A percentile compares a stretch with the other conserved stretches of the same genome.
These are phyloP conservation scores for Wallacemonas sp. DNA, from an alignment of 208 protist genomes.

Conservation along the genomic window DNA sequence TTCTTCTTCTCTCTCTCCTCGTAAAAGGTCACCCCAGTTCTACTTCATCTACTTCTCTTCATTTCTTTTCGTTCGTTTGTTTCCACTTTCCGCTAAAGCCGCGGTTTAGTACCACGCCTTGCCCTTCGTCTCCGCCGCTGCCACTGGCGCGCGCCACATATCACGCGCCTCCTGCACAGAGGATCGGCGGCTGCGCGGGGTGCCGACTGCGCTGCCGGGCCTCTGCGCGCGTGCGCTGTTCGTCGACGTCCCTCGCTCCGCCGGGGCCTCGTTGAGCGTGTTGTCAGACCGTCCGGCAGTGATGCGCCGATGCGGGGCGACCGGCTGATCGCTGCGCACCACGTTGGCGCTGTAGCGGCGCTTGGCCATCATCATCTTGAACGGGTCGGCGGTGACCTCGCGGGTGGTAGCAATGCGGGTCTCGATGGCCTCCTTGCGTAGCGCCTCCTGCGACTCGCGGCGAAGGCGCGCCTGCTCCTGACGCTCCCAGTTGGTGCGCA, in stretches of 20 bases:
- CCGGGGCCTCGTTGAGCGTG: too few species aligned
- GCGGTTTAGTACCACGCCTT: conserved; percentile 2
- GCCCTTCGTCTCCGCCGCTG: background rate
- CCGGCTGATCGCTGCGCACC: conserved; percentile 8
- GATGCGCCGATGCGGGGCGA: conserved; percentile 14
- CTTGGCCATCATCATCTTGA: conserved; percentile 35
- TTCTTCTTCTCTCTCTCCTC: conserved; percentile 11
- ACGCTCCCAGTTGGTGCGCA: conserved; percentile 6
- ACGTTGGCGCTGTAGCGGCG: conserved; percentile 32
- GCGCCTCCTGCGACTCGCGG: conserved; percentile 18
- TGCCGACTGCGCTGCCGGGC: background rate
- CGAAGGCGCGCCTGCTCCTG: conserved; percentile 33
- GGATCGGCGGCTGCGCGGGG: background rate
- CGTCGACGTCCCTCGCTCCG: background rate
- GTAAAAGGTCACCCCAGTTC: background rate
- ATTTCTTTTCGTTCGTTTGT: background rate
- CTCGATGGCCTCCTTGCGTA: conserved; percentile 32
- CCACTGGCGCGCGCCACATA: conserved; percentile 5
- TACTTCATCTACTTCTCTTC: background rate
- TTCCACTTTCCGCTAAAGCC: background rate
- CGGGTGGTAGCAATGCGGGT: background rate
- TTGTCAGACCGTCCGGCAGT: background rate
- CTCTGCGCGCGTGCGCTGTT: background rate
- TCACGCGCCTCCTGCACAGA: conserved; percentile 10
- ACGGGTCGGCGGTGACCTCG: conserved; percentile 39